Evolutionary conservation across 768 basidiomycete genomes (phyloP).

Genomic region (Auricularia auricula-judae): DNA sequence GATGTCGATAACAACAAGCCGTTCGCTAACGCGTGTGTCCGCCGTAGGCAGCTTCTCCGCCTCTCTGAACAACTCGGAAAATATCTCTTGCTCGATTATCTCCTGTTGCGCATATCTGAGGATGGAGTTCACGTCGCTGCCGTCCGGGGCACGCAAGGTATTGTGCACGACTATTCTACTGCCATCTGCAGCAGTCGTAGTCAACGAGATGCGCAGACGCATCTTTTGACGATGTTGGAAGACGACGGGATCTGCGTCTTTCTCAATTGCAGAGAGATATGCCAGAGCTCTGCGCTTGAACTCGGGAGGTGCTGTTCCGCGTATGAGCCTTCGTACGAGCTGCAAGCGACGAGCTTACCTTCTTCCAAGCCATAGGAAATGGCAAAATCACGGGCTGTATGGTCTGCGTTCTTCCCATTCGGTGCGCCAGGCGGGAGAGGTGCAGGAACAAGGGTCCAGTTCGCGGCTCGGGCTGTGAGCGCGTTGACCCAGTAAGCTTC

Average conservation of each 20-base stretch:
- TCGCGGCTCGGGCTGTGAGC: constrained; percentile 50
- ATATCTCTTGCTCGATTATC: constrained; percentile 72
- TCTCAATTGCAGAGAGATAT: constrained; percentile 43
- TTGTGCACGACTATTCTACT: constrained; percentile 26
- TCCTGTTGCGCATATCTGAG: constrained; percentile 57
- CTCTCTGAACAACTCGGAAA: constrained; percentile 59
- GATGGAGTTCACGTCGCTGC: constrained; percentile 32
- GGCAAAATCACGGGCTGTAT: constrained; percentile 70
- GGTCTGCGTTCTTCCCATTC: constrained; percentile 67
- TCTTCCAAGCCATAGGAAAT: constrained; percentile 74
- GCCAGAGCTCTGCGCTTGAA: constrained; percentile 66
- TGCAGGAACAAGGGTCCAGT: constrained; percentile 74
- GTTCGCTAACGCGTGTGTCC: constrained; percentile 67
- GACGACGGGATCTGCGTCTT: constrained; percentile 31
- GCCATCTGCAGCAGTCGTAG: constrained; percentile 24
- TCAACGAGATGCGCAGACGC: constrained; percentile 51
- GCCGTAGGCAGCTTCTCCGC: constrained; percentile 68
- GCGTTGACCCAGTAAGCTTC: constrained; percentile 80
- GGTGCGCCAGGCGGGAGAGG: constrained; percentile 62
- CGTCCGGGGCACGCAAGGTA: constrained; percentile 18
- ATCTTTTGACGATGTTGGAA: constrained; percentile 58
- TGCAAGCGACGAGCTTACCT: constrained; percentile 37
- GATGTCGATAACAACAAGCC: constrained; percentile 65
- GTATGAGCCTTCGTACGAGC: neutral
- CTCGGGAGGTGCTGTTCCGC: constrained; percentile 41